Percentiles rank a stretch among this genome's conserved stretches.
Evolutionary conservation across 371 early-diverging fungal genomes (phyloP).

Genomic region (Apophysomyces ossiformis): DNA sequence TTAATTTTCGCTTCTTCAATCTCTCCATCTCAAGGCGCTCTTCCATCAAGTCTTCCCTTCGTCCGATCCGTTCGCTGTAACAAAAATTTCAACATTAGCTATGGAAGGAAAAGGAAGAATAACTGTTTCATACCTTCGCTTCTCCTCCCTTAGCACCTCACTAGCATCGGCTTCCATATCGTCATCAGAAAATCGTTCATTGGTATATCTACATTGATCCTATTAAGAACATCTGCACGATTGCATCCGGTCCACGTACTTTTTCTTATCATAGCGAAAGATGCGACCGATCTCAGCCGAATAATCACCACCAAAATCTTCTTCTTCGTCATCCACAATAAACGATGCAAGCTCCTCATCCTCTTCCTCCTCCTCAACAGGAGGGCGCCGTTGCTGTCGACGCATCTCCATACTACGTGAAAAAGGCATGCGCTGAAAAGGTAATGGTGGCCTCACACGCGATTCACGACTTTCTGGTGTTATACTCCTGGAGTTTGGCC

Average conservation of each 20-base stretch:
- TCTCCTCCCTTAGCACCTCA: conserved; percentile 62
- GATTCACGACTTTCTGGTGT: conserved; percentile 3
- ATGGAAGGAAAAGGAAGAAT: not conserved
- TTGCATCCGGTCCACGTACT: conserved; percentile 10
- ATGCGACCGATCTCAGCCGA: conserved; percentile 54
- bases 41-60: conserved; percentile 54
- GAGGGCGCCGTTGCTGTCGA: conserved; percentile 18
- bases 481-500: not conserved
- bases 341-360: conserved; percentile 47
- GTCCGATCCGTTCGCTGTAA: conserved; percentile 56
- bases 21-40: conserved; percentile 73
- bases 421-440: conserved; percentile 42
- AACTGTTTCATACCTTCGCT: conserved; percentile 48
- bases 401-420: conserved; percentile 24
- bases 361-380: conserved; percentile 36
- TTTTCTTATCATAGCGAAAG: conserved; percentile 49
- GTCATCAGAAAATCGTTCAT: conserved; percentile 60
- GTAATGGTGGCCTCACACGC: not conserved
- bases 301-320: conserved; percentile 27
- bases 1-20: conserved; percentile 60
- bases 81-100: conserved; percentile 4
- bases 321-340: conserved; percentile 58
- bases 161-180: conserved; percentile 67
- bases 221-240: not conserved
- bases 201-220: conserved; percentile 39